These are phyloP conservation scores for Dryas alaskensis DNA, from an alignment of 306 rosid species.

Conservation along the genomic window DNA sequence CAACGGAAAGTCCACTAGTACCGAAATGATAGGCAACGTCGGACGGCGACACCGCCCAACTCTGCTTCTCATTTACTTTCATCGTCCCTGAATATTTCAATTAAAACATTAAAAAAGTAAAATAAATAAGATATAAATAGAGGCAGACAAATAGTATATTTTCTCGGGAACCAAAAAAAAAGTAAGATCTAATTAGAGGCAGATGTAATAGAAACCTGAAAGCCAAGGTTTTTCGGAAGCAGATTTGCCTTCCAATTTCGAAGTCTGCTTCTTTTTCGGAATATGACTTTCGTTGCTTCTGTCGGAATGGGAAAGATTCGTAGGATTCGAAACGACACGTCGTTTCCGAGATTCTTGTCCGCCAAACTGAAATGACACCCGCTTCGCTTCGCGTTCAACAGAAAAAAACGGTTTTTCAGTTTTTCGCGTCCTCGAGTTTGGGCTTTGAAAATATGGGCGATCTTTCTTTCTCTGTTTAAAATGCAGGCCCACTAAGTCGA, in stretches of 20 bases:
- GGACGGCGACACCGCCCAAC: conserved; percentile 64
- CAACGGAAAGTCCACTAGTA: conserved; percentile 80
- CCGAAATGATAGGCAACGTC: conserved; percentile 62
- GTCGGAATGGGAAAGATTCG: neutral
- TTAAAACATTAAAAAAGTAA: neutral
- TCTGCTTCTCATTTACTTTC: conserved; percentile 42
- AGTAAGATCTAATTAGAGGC: neutral
- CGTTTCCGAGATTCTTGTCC: neutral
- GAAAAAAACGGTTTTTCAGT: no score
- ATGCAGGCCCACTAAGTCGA: no score
- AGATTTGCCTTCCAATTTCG: conserved; percentile 8
- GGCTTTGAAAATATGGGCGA: no score
- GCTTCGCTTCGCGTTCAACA: no score
- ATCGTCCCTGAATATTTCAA: conserved; percentile 34
- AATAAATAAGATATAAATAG: neutral
- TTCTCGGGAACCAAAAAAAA: conserved; percentile 16
- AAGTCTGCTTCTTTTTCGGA: neutral
- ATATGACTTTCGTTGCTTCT: neutral
- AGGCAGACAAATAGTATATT: neutral
- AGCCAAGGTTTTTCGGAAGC: conserved; percentile 5
- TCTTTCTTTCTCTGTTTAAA: no score
- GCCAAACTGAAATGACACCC: no score
- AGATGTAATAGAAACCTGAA: conserved; percentile 17
- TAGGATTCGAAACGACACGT: neutral
- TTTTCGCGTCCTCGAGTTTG: no score